Base-by-base conservation (phyloP, 768 basidiomycete species). In the Phylloporus rhodoxanthus region DNA sequence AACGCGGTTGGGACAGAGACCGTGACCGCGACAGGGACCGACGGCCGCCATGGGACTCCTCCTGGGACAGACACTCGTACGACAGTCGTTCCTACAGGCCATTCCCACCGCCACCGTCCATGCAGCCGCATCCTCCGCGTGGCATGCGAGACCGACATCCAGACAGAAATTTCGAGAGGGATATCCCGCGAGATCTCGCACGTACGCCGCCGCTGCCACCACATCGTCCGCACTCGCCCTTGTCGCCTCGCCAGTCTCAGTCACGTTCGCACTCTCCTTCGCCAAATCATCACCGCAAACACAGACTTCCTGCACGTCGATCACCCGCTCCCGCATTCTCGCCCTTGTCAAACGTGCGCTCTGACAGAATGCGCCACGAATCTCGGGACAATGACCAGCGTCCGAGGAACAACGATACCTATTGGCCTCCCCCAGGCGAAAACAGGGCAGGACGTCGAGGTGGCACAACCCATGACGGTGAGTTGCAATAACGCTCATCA, bases 241-340 rank as follows among this genome's bases (percentile, higher is more conserved):
- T 51, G 48, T 67, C 43, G 65, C 52, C 48, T 10, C 60, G 44
- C 5, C 54, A 43, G 7, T 63, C 70, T 26, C 62, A 54, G 48
- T 73, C 78, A 20, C 73, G 65, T 36, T 72, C 78, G 2, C 70
- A 60, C 13, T 69, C 70, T 8, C 67, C 68, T 8, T 65, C 64
- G 6, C 62, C 66, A 36, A 62, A 59, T 48, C 67, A 68, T 36
- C 66, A 68, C 30, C 56, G 51, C 15, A 66, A 67, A 38, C 65
- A 66, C 45, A 55, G 65, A 47, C 55, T 67, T 29, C 66, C 75
- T 14, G 67, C 76, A 10, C 59, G 64, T 30, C 68, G 68, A n/a
- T 70, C 72, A 26, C 68, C 71, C 2, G 60, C 52, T 8, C 46
- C 65, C 0, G 52, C 50, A 42, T 75, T 73, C 54, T 76, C 72